These are phyloP conservation scores for Bruguiera parviflora DNA, from an alignment of 345 rosid species.

Conservation along the genomic window DNA sequence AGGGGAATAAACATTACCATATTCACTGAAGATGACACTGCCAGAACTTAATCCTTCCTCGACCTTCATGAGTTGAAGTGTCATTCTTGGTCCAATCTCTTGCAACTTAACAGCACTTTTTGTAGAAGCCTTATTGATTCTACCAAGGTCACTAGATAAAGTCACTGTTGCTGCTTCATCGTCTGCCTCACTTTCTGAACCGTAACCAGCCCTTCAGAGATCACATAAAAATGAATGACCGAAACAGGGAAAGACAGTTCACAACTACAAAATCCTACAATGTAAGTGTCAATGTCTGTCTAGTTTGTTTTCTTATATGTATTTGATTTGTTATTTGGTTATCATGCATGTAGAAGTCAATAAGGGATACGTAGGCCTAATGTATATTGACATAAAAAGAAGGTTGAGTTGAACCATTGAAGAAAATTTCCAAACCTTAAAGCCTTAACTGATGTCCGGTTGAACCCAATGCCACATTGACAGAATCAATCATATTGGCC, in stretches of 20 bases:
- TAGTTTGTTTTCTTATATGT: neutral
- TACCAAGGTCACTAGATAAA: conserved; percentile 62
- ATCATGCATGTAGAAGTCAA: too few relatives aligned
- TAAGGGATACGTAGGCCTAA: too few relatives aligned
- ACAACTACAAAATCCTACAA: neutral
- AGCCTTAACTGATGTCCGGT: too few relatives aligned
- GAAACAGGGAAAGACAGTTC: neutral
- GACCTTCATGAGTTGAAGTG: conserved; percentile 56
- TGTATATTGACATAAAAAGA: too few relatives aligned
- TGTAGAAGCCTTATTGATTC: conserved; percentile 63
- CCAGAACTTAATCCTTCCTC: conserved; percentile 95
- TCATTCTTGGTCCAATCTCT: conserved; percentile 97
- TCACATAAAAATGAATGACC: conserved; percentile 7
- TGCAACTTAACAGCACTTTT: conserved; percentile 88
- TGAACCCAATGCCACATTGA: too few relatives aligned
- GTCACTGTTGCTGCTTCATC: conserved; percentile 94
- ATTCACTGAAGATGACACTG: conserved; percentile 57
- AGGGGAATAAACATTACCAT: conserved; percentile 18
- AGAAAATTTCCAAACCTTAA: too few relatives aligned
- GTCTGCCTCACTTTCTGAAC: conserved; percentile 95
- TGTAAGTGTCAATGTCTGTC: neutral
- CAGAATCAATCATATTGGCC: too few relatives aligned
- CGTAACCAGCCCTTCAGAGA: conserved; percentile 71
- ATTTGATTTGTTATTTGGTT: neutral
- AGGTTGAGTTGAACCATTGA: too few relatives aligned